Evolutionary conservation across 2,329 filamentous ascomycete species (phyloP).

Genomic region (Talaromyces sp.): DNA sequence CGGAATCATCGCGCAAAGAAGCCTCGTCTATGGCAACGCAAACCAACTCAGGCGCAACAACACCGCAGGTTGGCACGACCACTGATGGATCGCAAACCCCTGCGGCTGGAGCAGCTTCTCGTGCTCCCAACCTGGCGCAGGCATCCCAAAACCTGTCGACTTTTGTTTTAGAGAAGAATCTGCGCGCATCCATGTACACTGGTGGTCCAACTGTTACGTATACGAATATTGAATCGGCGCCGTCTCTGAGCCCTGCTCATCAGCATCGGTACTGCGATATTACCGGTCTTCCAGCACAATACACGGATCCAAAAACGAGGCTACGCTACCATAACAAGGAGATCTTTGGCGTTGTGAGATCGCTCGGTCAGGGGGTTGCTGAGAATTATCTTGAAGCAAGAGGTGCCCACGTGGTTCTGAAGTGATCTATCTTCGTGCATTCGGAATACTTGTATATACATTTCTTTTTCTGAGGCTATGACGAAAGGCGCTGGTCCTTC

Average conservation of each 20-base stretch:
- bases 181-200: conserved; percentile 31
- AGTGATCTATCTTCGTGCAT: conserved; percentile 43
- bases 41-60: conserved; percentile 73
- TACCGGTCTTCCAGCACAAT: conserved; percentile 84
- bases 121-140: conserved; percentile 69
- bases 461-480: not conserved
- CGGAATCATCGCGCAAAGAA: conserved; percentile 81
- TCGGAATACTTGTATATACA: not conserved
- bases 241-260: conserved; percentile 70
- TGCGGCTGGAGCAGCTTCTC: conserved; percentile 38
- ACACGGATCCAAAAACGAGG: conserved; percentile 90
- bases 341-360: conserved; percentile 77
- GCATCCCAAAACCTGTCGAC: conserved; percentile 81
- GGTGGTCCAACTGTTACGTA: conserved; percentile 72
- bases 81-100: conserved; percentile 40
- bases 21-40: conserved; percentile 81
- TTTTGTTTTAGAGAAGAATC: conserved; percentile 79
- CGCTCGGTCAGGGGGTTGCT: conserved; percentile 71
- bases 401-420: conserved; percentile 87
- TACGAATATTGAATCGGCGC: conserved; percentile 93
- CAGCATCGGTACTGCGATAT: conserved; percentile 92
- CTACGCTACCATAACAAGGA: conserved; percentile 90
- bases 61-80: conserved; percentile 46
- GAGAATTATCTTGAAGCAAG: conserved; percentile 86
- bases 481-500: not conserved